These are phyloP conservation scores for Gossypium mustelinum DNA, from an alignment of 345 rosid genomes.

Conservation along the genomic window DNA sequence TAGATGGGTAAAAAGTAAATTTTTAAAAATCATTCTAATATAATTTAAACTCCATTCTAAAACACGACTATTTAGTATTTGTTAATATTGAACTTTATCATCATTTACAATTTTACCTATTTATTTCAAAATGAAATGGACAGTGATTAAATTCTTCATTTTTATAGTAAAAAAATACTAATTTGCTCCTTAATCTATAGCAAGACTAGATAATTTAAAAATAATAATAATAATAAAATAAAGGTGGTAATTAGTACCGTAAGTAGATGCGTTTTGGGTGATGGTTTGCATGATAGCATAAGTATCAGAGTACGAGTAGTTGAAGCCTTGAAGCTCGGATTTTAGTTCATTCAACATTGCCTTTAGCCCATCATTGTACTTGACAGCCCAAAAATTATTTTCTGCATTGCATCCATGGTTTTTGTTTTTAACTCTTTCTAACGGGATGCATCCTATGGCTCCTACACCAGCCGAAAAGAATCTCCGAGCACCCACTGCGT, in stretches of 20 bases:
- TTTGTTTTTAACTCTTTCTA: not conserved
- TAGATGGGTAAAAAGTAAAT: too few relatives aligned
- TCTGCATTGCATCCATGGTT: conserved; percentile 11
- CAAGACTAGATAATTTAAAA: too few relatives aligned
- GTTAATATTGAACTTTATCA: too few relatives aligned
- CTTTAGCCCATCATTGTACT: conserved; percentile 8
- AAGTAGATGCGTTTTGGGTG: conserved; percentile 1
- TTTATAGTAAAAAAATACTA: too few relatives aligned
- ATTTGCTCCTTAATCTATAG: too few relatives aligned
- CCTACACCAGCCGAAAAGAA: not conserved
- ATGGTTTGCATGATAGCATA: not conserved
- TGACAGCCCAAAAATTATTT: conserved; percentile 1
- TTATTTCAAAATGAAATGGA: too few relatives aligned
- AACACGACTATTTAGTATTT: too few relatives aligned
- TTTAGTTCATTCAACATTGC: conserved; percentile 13
- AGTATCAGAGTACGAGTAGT: conserved; percentile 15
- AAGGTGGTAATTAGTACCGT: not conserved
- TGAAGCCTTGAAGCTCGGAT: conserved; percentile 4
- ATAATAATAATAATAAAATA: too few relatives aligned
- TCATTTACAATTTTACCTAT: too few relatives aligned
- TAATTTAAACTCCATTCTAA: too few relatives aligned
- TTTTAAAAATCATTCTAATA: too few relatives aligned
- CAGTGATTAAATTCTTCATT: too few relatives aligned
- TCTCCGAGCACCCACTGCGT: not conserved
- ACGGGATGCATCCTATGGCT: conserved; percentile 9